Evolutionary conservation across 129 eudicot genomes (phyloP), one percentile per base, ranked within the genome.

Genomic region (Saussurea involucrata): DNA sequence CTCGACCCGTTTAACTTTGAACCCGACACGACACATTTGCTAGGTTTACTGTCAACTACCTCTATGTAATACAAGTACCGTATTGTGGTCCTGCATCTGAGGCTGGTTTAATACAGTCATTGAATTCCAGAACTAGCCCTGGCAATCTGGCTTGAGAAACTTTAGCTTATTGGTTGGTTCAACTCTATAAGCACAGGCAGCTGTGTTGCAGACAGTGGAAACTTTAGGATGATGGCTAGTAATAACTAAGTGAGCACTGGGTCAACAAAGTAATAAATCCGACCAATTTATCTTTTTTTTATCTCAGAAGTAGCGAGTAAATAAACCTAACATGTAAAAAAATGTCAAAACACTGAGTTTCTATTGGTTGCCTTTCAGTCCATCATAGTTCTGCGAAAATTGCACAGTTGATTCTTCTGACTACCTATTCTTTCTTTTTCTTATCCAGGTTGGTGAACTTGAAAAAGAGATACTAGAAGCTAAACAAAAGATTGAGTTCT

Each of bases 381-480:
- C 15, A 28, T 28, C 29, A 55, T 58, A 58, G 32, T 20, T 73
- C 33, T 73, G 77, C 21, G 77, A 60, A 32, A 73, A 25, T 73
- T 60, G 55, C 28, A 25, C 77, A 3, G 33, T 73, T 20, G 53
- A 60, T 57, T 32, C 68, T 58, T 73, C 53, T 73, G 49, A 53
- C 21, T 21, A 1, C 21, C n/a, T 75, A 36, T 28, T 0, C 2
- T 66, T 20, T 6, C 13, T 46, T 49, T 20, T 58, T 31, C 9
- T 44, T 12, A 40, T 28, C n/a, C 73, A 76, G 80, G 98, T 92
- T 44, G 83, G 64, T 68, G 96, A 92, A 70, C 82, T 90, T 82
- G 98, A 92, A 73, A 92, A 90, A 80, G 98, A 92, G 75, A 90
- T 92, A 63, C 29, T 77, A 78, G 98, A 92, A 27, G 83, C 98